These are phyloP conservation scores for Cytospora schulzeri DNA, from an alignment of 2,329 filamentous ascomycete genomes.

Conservation along the genomic window DNA sequence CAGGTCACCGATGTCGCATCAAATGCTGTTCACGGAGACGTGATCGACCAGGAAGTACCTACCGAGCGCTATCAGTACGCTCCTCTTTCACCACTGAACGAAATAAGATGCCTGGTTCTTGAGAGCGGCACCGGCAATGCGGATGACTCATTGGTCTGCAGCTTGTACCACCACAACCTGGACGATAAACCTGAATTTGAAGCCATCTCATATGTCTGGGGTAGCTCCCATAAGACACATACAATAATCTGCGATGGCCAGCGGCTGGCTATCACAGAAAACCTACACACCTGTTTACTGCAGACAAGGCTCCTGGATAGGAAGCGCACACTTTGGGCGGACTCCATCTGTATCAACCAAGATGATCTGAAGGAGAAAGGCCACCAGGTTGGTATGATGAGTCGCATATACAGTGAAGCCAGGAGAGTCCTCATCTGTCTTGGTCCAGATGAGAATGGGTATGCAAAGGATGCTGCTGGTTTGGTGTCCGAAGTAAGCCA, in stretches of 20 bases:
- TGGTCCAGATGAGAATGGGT: not conserved
- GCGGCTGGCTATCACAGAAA: not conserved
- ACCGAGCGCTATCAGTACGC: not conserved
- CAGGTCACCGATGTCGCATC: not conserved
- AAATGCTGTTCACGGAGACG: not conserved
- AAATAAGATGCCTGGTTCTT: not conserved
- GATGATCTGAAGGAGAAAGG: not conserved
- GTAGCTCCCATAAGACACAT: not conserved
- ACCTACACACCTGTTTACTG: not conserved
- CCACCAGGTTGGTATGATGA: constrained; percentile 8
- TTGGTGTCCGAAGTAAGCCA: not conserved
- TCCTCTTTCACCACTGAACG: not conserved
- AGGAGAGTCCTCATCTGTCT: constrained; percentile 14
- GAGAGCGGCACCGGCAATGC: not conserved
- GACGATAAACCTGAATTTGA: not conserved
- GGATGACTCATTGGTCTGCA: not conserved
- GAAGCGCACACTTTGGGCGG: not conserved
- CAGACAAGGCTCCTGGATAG: not conserved
- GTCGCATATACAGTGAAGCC: constrained; percentile 2
- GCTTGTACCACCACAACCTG: not conserved
- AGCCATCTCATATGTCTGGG: constrained; percentile 17
- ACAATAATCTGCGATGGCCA: not conserved
- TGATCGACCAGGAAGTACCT: too few species aligned
- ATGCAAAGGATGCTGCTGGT: not conserved
- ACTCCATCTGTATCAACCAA: constrained; percentile 19